These are phyloP conservation scores for Phytopythium sindhum DNA, from an alignment of 352 stramenopile genomes.

Conservation along the genomic window DNA sequence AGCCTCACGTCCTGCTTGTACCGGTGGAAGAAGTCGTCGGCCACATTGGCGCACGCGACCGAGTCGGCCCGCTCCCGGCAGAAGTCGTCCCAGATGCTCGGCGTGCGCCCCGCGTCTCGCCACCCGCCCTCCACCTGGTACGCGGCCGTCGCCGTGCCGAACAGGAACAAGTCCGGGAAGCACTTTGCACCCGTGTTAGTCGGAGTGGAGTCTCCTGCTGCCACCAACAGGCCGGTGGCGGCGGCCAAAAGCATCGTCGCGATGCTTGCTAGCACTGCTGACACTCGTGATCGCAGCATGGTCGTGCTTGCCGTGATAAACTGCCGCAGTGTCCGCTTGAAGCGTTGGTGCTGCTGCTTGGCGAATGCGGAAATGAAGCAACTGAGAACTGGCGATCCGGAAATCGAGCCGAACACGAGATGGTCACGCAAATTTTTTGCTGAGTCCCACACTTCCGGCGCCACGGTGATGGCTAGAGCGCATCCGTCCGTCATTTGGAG, in stretches of 20 bases:
- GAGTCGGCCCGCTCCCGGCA: slow-evolving; percentile 45
- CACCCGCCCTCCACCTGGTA: slow-evolving; percentile 92
- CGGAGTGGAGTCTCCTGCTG: neutral
- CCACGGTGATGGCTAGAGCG: neutral
- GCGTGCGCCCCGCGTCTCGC: slow-evolving; percentile 64
- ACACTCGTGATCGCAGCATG: neutral
- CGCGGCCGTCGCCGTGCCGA: slow-evolving; percentile 76
- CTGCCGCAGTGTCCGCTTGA: too few relatives aligned
- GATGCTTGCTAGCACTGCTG: neutral
- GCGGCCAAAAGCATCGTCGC: slow-evolving; percentile 7
- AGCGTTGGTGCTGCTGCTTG: too few relatives aligned
- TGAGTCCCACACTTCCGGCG: neutral
- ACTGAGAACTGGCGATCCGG: neutral
- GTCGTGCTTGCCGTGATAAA: neutral
- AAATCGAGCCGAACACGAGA: neutral
- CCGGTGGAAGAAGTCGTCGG: slow-evolving; percentile 91
- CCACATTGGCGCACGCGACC: slow-evolving; percentile 80
- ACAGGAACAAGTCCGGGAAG: slow-evolving; percentile 67
- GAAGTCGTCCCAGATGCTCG: slow-evolving; percentile 92
- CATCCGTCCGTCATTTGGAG: neutral
- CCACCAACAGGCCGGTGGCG: neutral
- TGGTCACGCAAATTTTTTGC: slow-evolving; percentile 1
- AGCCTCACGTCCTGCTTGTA: slow-evolving; percentile 89
- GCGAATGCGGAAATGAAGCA: neutral
- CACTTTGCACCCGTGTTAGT: slow-evolving; percentile 16